These are phyloP conservation scores for Rhodofomes roseus DNA, from an alignment of 1,284 basidiomycete genomes.

Conservation along the genomic window DNA sequence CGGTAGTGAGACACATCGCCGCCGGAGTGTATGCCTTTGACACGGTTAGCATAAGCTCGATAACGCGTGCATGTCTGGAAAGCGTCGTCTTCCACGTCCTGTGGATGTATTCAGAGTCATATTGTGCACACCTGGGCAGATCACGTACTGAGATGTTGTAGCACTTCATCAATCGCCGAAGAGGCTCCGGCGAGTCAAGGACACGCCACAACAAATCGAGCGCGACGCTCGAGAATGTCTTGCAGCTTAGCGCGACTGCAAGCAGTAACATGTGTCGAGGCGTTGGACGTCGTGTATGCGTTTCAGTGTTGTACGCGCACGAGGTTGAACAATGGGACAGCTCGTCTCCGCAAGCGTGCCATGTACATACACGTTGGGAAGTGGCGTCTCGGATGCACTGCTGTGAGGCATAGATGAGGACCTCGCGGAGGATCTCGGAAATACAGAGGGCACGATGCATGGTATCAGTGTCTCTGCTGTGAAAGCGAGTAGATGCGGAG, in stretches of 20 bases:
- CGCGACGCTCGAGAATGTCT: background rate
- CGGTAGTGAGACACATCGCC: background rate
- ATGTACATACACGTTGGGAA: background rate
- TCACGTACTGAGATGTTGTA: background rate
- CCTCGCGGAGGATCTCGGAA: background rate
- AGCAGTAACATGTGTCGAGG: background rate
- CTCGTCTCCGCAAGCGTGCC: background rate
- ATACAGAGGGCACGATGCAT: slow-evolving; percentile 1
- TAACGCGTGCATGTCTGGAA: background rate
- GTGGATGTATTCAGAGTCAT: background rate
- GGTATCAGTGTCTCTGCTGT: background rate
- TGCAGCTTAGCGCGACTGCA: background rate
- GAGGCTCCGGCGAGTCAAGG: background rate
- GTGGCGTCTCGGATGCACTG: background rate
- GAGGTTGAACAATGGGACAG: background rate
- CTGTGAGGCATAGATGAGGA: background rate
- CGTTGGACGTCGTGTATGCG: background rate
- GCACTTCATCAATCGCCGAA: background rate
- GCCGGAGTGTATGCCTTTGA: background rate
- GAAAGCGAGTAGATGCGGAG: background rate
- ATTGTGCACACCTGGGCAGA: background rate
- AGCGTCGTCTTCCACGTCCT: background rate
- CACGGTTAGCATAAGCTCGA: background rate
- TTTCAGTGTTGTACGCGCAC: background rate
- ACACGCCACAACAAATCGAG: background rate